Percentiles rank a stretch among this genome's conserved stretches.
phyloP scores from a whole-genome alignment of 192 early-diverging fungal species.

The Backusella luteola region DNA sequence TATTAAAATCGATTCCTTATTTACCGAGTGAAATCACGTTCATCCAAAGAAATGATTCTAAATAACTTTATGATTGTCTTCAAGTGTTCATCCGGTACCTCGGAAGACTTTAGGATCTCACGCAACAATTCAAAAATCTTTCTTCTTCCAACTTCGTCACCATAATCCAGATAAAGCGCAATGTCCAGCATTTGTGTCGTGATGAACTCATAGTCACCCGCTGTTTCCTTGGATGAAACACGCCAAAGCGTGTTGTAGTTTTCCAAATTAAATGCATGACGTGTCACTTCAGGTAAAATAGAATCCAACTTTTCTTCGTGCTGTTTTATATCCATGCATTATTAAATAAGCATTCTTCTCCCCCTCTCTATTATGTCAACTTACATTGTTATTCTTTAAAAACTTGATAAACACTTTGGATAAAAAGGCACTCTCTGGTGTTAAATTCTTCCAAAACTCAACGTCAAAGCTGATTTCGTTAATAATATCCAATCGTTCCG shows the following conservation, averaged over 20 bases:
- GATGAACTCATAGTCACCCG: slow-evolving; percentile 62
- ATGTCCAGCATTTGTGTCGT: slow-evolving; percentile 74
- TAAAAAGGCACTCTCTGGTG: slow-evolving; percentile 52
- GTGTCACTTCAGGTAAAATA: slow-evolving; percentile 67
- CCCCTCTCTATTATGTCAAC: slow-evolving; percentile 13
- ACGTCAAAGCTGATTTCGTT: slow-evolving; percentile 59
- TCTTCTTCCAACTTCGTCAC: slow-evolving; percentile 86
- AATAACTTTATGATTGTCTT: slow-evolving; percentile 76
- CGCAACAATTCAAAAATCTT: slow-evolving; percentile 75
- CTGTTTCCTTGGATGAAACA: slow-evolving; percentile 46
- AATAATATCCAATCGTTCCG: slow-evolving; percentile 62
- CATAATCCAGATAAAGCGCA: slow-evolving; percentile 75
- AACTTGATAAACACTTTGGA: slow-evolving; percentile 44
- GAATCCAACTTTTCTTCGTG: slow-evolving; percentile 63
- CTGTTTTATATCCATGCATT: slow-evolving; percentile 27
- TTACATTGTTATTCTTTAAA: slow-evolving; percentile 36
- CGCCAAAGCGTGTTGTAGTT: slow-evolving; percentile 53
- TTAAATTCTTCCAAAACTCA: slow-evolving; percentile 55
- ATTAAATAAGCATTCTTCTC: slow-evolving; percentile 25
- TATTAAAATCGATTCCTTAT: not conserved
- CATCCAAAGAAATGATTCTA: slow-evolving; percentile 71
- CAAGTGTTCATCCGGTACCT: slow-evolving; percentile 77
- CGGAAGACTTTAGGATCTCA: slow-evolving; percentile 75
- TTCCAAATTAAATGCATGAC: slow-evolving; percentile 53
- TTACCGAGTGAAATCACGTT: slow-evolving; percentile 82